phyloP scores from a whole-genome alignment of 768 basidiomycete species.

The Kockovaella imperatae region DNA sequence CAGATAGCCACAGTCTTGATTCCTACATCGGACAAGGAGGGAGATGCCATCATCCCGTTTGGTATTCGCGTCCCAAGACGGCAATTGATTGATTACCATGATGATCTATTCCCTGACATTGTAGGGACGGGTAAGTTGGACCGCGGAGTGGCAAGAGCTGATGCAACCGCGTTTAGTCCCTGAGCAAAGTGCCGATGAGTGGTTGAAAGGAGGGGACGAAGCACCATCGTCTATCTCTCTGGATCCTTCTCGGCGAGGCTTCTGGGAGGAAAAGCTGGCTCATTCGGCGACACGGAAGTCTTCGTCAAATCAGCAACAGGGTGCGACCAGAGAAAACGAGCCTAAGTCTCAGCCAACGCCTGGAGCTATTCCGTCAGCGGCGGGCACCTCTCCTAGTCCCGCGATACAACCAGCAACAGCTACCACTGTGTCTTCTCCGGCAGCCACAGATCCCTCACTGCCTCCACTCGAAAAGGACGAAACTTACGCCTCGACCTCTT shows the following conservation, averaged over 20 bases:
- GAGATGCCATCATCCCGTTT: constrained; percentile 40
- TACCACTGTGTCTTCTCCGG: neutral
- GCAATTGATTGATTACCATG: constrained; percentile 45
- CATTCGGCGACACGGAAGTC: neutral
- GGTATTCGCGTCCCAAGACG: constrained; percentile 41
- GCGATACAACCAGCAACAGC: neutral
- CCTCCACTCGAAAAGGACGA: constrained; percentile 20
- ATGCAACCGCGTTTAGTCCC: neutral
- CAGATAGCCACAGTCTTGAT: constrained; percentile 41
- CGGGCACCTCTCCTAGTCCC: too few species aligned
- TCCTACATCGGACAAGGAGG: constrained; percentile 35
- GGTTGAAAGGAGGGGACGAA: neutral
- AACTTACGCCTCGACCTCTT: constrained; percentile 21
- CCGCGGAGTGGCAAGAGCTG: neutral
- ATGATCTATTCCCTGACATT: constrained; percentile 42
- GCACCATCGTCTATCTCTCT: constrained; percentile 17
- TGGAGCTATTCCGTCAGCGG: too few species aligned
- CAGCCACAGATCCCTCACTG: neutral
- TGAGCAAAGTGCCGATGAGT: neutral
- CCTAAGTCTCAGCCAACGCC: too few species aligned
- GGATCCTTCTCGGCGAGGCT: constrained; percentile 21
- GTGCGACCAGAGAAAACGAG: too few species aligned
- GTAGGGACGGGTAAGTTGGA: constrained; percentile 15
- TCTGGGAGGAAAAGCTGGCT: constrained; percentile 20
- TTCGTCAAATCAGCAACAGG: neutral